Percentiles rank a stretch among this genome's conserved stretches.
These are phyloP conservation scores for Betula pendula DNA, from an alignment of 306 rosid genomes.

Conservation along the genomic window DNA sequence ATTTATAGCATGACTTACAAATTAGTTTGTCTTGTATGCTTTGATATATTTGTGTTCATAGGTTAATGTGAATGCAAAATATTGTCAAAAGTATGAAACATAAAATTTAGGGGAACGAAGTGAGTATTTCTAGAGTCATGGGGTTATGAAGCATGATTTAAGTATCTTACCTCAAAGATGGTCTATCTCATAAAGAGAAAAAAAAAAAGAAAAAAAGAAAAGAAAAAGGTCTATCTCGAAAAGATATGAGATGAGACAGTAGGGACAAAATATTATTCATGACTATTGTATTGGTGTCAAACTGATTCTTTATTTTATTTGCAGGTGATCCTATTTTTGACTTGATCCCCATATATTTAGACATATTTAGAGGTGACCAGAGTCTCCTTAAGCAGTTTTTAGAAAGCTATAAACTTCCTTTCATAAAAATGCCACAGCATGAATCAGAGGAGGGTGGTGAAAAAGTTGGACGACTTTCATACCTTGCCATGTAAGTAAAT, in stretches of 20 bases:
- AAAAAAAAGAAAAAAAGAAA: too few species aligned
- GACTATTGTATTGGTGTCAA: slow-evolving; percentile 2
- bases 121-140: neutral
- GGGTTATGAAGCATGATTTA: neutral
- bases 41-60: neutral
- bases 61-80: neutral
- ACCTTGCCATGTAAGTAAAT: slow-evolving; percentile 80
- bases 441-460: slow-evolving; percentile 47
- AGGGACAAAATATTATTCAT: too few species aligned
- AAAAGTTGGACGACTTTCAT: slow-evolving; percentile 69
- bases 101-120: too few species aligned
- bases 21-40: neutral
- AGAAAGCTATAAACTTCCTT: slow-evolving; percentile 87
- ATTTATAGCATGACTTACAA: too few species aligned
- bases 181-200: too few species aligned
- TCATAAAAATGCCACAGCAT: slow-evolving; percentile 37
- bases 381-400: slow-evolving; percentile 57
- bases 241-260: too few species aligned
- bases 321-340: slow-evolving; percentile 84
- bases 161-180: neutral
- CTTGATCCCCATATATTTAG: slow-evolving; percentile 84
- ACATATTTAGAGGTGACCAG: slow-evolving; percentile 83
- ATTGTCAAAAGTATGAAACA: neutral
- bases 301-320: slow-evolving; percentile 31
- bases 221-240: too few species aligned